Evolutionary conservation across 805 yeast species (phyloP), one percentile per base, ranked within the genome.

Genomic region (Kluyveromyces siamensis): DNA sequence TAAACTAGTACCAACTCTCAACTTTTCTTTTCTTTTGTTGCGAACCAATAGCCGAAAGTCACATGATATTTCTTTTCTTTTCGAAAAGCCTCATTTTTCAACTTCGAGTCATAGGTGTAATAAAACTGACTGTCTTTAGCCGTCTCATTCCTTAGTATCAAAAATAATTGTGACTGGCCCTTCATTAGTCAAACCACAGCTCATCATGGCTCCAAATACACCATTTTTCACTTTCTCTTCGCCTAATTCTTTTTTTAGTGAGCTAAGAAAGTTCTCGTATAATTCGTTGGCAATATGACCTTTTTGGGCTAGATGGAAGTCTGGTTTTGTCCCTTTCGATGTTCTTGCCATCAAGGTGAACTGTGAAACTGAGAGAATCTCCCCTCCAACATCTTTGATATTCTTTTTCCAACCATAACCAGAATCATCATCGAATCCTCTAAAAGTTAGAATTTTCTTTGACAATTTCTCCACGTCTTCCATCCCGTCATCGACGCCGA

Each of bases 121-220:
- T 21, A 4, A 21, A 21, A 21, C 25, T 21, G 25, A 21, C 25
- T 21, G 25, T 21, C 25, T 21, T 21, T 6, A 21, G 25, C 25
- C 35, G 2, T 16, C 17, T 48, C 54, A 59, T 52, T 77, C 78
- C 45, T 67, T 75, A 1, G 91, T 84, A 61, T 90, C 96, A 70
- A 84, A 76, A 18, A 83, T 76, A 33, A 91, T 83, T 0, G 98
- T 91, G 0, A 87, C 88, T 0, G 98, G 98, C 1, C 98, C 98
- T 58, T 91, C 97, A 60, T 93, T 93, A 13, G 83, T 80, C 51
- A 91, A 66, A 1, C 76, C 76, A 14, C 95, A 96, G 53, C 87
- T 95, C 99, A 93, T 93, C 96, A 91, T 87, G 10, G 91, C 98
- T 0, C 98, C 99, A 63, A 93, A 93, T 48, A 79, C 72, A 2